Evolutionary conservation across 2,329 filamentous ascomycete genomes (phyloP).

Genomic region (Xylariaceae sp.): DNA sequence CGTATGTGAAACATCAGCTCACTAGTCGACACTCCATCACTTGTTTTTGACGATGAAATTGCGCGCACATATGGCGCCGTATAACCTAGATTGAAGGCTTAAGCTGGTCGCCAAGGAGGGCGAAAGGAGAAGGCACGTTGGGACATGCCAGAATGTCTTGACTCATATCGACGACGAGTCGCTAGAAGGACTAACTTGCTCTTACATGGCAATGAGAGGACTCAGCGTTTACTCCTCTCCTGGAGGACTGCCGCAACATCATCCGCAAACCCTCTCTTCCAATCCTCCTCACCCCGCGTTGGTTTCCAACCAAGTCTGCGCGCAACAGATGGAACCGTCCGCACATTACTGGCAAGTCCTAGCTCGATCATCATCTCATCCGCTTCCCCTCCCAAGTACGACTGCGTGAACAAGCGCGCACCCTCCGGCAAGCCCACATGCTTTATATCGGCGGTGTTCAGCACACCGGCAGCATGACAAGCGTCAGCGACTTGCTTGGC

Average conservation of each 20-base stretch:
- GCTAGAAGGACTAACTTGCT: too few species aligned
- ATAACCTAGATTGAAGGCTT: too few species aligned
- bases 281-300: constrained; percentile 26
- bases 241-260: constrained; percentile 17
- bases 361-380: constrained; percentile 31
- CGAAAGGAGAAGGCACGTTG: too few species aligned
- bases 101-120: too few species aligned
- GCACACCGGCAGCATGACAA: constrained; percentile 28
- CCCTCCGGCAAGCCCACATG: constrained; percentile 29
- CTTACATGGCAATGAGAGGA: too few species aligned
- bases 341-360: constrained; percentile 31
- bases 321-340: constrained; percentile 25
- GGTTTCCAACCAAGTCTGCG: constrained; percentile 34
- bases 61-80: too few species aligned
- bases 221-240: neutral
- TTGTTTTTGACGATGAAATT: too few species aligned
- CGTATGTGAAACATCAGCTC: too few species aligned
- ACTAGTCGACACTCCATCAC: too few species aligned
- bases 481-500: constrained; percentile 35
- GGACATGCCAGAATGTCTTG: too few species aligned
- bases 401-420: constrained; percentile 13
- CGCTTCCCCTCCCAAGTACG: constrained; percentile 16
- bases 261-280: constrained; percentile 15
- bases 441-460: constrained; percentile 30
- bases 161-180: too few species aligned